A percentile compares a stretch with the other conserved stretches of the same genome.
These are phyloP conservation scores for Wallacemonas sp. DNA, from an alignment of 208 protist genomes.

Conservation along the genomic window DNA sequence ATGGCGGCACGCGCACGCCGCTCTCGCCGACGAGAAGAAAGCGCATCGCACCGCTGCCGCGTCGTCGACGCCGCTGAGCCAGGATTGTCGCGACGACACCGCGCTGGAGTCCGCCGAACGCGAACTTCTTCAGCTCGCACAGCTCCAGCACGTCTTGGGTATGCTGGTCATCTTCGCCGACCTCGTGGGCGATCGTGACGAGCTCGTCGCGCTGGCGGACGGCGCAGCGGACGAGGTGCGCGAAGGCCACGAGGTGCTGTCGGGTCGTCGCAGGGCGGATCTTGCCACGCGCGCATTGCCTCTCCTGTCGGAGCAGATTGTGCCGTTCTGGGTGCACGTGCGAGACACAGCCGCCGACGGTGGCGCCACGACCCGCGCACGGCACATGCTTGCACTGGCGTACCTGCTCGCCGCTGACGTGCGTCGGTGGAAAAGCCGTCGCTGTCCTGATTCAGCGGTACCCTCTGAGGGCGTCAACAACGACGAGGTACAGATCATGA, in stretches of 20 bases:
- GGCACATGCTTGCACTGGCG: conserved; percentile 40
- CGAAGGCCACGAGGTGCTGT: neutral
- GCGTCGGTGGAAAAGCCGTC: neutral
- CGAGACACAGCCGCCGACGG: conserved; percentile 37
- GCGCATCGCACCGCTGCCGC: neutral
- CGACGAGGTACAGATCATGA: conserved; percentile 7
- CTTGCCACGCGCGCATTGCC: neutral
- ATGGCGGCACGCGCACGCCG: neutral
- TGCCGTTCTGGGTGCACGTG: conserved; percentile 12
- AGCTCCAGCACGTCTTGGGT: conserved; percentile 14
- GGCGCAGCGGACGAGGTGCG: neutral
- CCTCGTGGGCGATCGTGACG: conserved; percentile 32
- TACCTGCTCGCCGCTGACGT: conserved; percentile 46
- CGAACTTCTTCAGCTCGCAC: conserved; percentile 10
- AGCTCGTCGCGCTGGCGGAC: conserved; percentile 2
- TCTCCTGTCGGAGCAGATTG: conserved; percentile 5
- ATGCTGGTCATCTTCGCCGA: conserved; percentile 39
- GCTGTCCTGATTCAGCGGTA: no score
- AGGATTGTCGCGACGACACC: neutral
- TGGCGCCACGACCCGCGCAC: conserved; percentile 32
- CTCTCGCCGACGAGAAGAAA: neutral
- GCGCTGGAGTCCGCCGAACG: conserved; percentile 1
- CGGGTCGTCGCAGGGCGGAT: neutral
- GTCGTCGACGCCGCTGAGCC: neutral
- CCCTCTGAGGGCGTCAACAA: no score